Base-by-base conservation (phyloP, 176 grass and related monocot genomes). In the Lolium rigidum region DNA sequence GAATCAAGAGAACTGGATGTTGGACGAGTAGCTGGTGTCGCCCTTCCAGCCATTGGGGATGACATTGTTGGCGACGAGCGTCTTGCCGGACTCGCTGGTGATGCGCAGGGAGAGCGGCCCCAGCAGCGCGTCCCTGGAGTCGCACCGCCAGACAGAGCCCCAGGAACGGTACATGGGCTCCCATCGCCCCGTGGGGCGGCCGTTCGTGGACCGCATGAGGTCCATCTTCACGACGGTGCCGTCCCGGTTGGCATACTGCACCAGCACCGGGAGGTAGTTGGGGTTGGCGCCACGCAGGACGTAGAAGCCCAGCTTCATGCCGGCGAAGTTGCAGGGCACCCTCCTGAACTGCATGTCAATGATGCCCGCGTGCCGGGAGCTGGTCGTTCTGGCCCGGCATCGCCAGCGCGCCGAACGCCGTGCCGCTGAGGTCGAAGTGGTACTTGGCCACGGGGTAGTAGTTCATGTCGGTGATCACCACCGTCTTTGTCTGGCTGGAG, bases 351-450 rank as follows among this genome's bases (percentile, higher is more conserved):
- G 84, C 8, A 92, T 84, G 65, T 85, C 75, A 44, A 92, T 89
- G 76, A 89, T 89, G 84, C 90, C 90, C 18, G 90, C 84, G 43
- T 81, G 84, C 18, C 80, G 90, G 90, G 54, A 92, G 90, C 87
- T 84, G 6, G 20, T 92, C 70, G 79, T 22, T 86, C 43, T 6
- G 77, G 31, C 90, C 90, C 2, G 75, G 68, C 80, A 56, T 37
- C 5, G 91, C 82, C 88, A 93, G 60, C n/a, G 85, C 83, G 24
- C 91, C 91, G 50, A 93, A 93, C 25, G 88, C 74, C 4, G 88
- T 90, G 62, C 91, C 91, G 58, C 91, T 93, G 15, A 93, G 88
- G 85, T 93, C 91, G 74, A 93, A 93, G 41, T 93, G 91, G 82
- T 74, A 88, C 78, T 39, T 83, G 49, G 89, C 14, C 0, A 91